Evolutionary conservation across 2,329 filamentous ascomycete genomes (phyloP).

Genomic region (Aspergillus latus): DNA sequence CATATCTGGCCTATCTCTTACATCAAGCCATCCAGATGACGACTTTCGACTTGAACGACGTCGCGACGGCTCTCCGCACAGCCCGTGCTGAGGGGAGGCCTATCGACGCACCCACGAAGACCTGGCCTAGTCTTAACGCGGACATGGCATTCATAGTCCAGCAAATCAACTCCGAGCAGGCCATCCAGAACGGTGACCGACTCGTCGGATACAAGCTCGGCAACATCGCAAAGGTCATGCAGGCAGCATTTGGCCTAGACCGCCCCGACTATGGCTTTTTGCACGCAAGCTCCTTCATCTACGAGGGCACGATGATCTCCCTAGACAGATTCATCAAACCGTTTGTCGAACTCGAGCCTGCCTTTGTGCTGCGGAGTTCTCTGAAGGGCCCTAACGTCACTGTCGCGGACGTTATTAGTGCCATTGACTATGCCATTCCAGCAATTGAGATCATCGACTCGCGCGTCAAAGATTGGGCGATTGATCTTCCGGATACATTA

Average conservation of each 20-base stretch:
- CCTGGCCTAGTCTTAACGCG: constrained; percentile 16
- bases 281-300: constrained; percentile 19
- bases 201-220: constrained; percentile 24
- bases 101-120: constrained; percentile 20
- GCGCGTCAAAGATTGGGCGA: constrained; percentile 21
- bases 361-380: constrained; percentile 16
- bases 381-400: constrained; percentile 20
- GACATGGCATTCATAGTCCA: constrained; percentile 19
- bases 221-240: constrained; percentile 26
- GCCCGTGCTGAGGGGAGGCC: constrained; percentile 14
- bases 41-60: constrained; percentile 5
- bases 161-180: constrained; percentile 16
- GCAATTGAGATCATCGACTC: constrained; percentile 24
- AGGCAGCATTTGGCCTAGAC: constrained; percentile 22
- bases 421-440: constrained; percentile 20
- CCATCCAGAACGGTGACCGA: constrained; percentile 19
- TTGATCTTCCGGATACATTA: constrained; percentile 21
- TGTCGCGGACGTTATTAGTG: constrained; percentile 21
- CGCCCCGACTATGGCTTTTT: constrained; percentile 24
- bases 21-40: constrained; percentile 1
- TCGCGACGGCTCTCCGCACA: constrained; percentile 18
- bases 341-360: constrained; percentile 21
- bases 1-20: not conserved
- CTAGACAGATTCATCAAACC: constrained; percentile 20
- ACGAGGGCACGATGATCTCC: constrained; percentile 16